Conservation (phyloP, 106 monocot genomes). For the Platanthera zijinensis region DNA sequence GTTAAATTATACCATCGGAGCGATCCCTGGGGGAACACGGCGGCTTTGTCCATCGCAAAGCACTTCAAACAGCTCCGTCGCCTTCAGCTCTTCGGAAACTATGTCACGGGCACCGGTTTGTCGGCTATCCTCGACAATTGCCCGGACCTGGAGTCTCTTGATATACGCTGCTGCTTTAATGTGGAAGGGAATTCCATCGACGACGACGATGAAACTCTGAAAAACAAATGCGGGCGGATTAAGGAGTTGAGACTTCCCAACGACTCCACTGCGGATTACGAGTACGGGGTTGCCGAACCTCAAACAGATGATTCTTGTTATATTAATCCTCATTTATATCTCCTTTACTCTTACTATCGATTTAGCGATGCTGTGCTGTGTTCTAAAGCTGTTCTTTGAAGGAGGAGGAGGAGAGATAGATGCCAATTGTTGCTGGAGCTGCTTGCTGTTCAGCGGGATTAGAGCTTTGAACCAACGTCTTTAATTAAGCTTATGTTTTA, state of each 20-base stretch:
- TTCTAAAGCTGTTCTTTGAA: neutral
- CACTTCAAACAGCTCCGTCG: slow-evolving; percentile 27
- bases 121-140: slow-evolving; percentile 36
- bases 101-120: slow-evolving; percentile 25
- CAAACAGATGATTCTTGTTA: neutral
- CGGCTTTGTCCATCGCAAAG: slow-evolving; percentile 35
- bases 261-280: slow-evolving; percentile 7
- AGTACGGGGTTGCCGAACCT: neutral
- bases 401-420: neutral
- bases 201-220: slow-evolving; percentile 12
- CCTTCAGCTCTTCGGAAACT: slow-evolving; percentile 32
- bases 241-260: slow-evolving; percentile 3
- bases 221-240: slow-evolving; percentile 2
- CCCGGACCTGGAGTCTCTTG: slow-evolving; percentile 36
- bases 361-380: too few relatives aligned
- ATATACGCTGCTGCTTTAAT: slow-evolving; percentile 19
- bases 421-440: neutral
- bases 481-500: neutral
- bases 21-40: neutral
- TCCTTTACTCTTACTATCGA: neutral
- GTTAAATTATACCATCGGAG: too few relatives aligned
- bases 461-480: neutral
- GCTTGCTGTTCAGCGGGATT: neutral
- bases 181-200: neutral
- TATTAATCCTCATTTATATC: neutral